Evolutionary conservation across 2,329 filamentous ascomycete species (phyloP).

Genomic region (Neofusicoccum laricinum): DNA sequence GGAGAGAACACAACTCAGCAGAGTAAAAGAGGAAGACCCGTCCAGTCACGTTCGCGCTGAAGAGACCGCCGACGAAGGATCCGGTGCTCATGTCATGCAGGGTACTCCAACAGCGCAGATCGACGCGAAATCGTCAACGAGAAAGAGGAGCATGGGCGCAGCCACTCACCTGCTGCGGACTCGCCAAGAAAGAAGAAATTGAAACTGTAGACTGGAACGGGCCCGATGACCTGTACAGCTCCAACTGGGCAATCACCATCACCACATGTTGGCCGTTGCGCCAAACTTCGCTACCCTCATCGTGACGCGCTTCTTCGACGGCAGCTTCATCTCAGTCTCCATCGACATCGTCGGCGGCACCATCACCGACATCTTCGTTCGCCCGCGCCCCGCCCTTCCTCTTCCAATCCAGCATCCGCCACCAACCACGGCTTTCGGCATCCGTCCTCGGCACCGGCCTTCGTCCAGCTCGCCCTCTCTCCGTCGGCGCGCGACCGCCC

Average conservation of each 20-base stretch:
- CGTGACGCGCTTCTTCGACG: slow-evolving; percentile 44
- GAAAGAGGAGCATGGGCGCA: not conserved
- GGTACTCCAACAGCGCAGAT: too few relatives aligned
- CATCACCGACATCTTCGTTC: slow-evolving; percentile 37
- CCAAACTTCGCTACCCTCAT: slow-evolving; percentile 46
- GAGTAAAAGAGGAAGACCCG: not conserved
- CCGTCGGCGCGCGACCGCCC: slow-evolving; percentile 42
- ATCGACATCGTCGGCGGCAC: slow-evolving; percentile 39
- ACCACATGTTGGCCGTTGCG: slow-evolving; percentile 43
- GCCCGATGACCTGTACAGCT: not conserved
- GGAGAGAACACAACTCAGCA: not conserved
- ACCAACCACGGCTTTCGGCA: slow-evolving; percentile 37
- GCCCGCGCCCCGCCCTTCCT: slow-evolving; percentile 45
- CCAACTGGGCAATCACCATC: slow-evolving; percentile 44
- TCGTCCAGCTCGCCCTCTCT: slow-evolving; percentile 43
- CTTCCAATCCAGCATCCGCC: slow-evolving; percentile 39
- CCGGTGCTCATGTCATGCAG: too few relatives aligned
- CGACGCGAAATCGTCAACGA: not conserved
- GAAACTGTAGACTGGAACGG: slow-evolving; percentile 11
- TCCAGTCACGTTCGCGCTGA: not conserved
- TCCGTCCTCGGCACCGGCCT: slow-evolving; percentile 32
- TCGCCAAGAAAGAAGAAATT: not conserved
- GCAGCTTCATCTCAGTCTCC: slow-evolving; percentile 42
- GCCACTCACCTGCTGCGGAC: not conserved
- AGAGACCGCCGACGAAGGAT: too few relatives aligned